These are phyloP conservation scores for Zea mays DNA, from an alignment of 176 grass and related monocot species.

Conservation along the genomic window Zm-B73-REFERENCE-NAM-5.0 NC_050098.1:225340501-225341000, in stretches of 20 bases:
- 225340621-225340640: neutral
- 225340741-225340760: conserved; percentile 11
- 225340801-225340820: neutral
- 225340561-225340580: neutral
- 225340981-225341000: conserved; percentile 32
- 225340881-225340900: conserved; percentile 97
- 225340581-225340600: neutral
- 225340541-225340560: neutral
- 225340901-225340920: conserved; percentile 99
- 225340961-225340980: conserved; percentile 24
- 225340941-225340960: neutral
- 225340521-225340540: neutral
- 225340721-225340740: conserved; percentile 19
- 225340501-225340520: neutral
- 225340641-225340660: neutral
- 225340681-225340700: conserved; percentile 14
- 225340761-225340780: conserved; percentile 20
- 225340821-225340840: conserved; percentile 11
- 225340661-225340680: conserved; percentile 18
- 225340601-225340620: neutral
- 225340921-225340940: conserved; percentile 54
- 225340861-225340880: conserved; percentile 98
- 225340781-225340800: conserved; percentile 1
- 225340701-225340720: conserved; percentile 5
- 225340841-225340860: conserved; percentile 90